These are phyloP conservation scores for Ustilago hordei DNA, from an alignment of 1,284 basidiomycete genomes.

Conservation along the genomic window DNA sequence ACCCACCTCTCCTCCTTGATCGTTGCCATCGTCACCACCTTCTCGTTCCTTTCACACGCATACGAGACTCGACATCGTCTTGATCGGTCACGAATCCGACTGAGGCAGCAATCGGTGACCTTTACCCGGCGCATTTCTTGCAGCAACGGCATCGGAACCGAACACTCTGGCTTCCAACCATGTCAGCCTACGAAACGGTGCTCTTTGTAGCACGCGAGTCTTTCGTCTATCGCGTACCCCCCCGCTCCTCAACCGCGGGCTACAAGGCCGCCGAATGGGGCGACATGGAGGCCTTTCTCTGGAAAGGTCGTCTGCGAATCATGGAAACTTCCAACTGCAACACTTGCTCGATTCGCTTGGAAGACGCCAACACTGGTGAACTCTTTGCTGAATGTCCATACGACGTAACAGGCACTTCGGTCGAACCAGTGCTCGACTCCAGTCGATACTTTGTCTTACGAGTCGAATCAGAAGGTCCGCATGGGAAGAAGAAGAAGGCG, in stretches of 20 bases:
- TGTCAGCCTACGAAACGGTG: slow-evolving; percentile 77
- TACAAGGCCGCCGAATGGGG: slow-evolving; percentile 73
- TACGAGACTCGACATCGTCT: too few relatives aligned
- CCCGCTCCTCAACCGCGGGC: slow-evolving; percentile 77
- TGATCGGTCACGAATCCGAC: too few relatives aligned
- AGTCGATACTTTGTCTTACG: slow-evolving; percentile 94
- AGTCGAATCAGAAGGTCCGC: slow-evolving; percentile 73
- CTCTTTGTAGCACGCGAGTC: slow-evolving; percentile 86
- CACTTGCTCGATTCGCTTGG: slow-evolving; percentile 63
- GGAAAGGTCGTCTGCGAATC: slow-evolving; percentile 89
- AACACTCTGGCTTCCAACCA: slow-evolving; percentile 1
- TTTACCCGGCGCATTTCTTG: neutral
- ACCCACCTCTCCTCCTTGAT: neutral
- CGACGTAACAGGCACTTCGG: slow-evolving; percentile 80
- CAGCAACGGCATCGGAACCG: neutral
- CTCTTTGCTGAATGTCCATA: slow-evolving; percentile 94
- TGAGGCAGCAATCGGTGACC: too few relatives aligned
- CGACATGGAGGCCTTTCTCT: slow-evolving; percentile 81
- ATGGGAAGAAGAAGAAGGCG: slow-evolving; percentile 59
- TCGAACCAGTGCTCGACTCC: slow-evolving; percentile 95
- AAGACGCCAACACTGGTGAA: slow-evolving; percentile 68
- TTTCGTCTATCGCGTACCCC: slow-evolving; percentile 76
- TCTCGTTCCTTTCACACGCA: neutral
- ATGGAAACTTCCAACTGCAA: slow-evolving; percentile 74
- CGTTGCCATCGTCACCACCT: neutral